Evolutionary conservation across 768 basidiomycete genomes (phyloP).

Genomic region (Tephrocybe sp.): DNA sequence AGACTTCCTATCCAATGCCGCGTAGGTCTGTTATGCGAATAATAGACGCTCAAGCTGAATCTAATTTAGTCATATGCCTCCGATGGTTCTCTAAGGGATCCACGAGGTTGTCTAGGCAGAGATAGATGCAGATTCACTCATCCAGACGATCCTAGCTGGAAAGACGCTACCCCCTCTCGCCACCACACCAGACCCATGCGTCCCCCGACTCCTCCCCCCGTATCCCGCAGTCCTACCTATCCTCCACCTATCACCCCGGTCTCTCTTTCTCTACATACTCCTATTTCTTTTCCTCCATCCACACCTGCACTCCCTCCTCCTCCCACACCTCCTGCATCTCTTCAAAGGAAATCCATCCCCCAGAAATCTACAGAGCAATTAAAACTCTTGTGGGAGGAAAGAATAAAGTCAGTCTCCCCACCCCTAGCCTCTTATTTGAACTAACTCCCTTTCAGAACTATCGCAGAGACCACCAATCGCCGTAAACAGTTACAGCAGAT

Average conservation of each 20-base stretch:
- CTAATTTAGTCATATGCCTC: slow-evolving; percentile 16
- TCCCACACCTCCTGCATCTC: slow-evolving; percentile 15
- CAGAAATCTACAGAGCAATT: slow-evolving; percentile 17
- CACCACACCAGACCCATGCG: background rate
- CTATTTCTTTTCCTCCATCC: slow-evolving; percentile 5
- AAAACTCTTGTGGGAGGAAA: slow-evolving; percentile 20
- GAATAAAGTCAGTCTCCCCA: slow-evolving; percentile 19
- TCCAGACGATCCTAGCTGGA: slow-evolving; percentile 25
- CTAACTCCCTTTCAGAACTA: slow-evolving; percentile 6
- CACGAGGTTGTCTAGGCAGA: slow-evolving; percentile 8
- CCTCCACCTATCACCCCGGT: background rate
- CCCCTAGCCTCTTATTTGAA: background rate
- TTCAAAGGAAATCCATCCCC: slow-evolving; percentile 7
- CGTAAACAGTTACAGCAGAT: slow-evolving; percentile 14
- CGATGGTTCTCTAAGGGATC: slow-evolving; percentile 13
- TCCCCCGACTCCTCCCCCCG: background rate
- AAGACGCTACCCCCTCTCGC: slow-evolving; percentile 6
- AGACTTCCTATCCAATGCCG: too few relatives aligned
- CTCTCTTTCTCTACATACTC: background rate
- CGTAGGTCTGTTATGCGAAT: background rate
- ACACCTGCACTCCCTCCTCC: slow-evolving; percentile 14
- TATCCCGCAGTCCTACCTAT: background rate
- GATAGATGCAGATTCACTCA: slow-evolving; percentile 23
- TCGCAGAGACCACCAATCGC: slow-evolving; percentile 9
- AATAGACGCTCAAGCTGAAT: background rate